A percentile compares a stretch with the other conserved stretches of the same genome.
phyloP scores from a whole-genome alignment of 768 basidiomycete species.

The Serpula lacrymans region DNA sequence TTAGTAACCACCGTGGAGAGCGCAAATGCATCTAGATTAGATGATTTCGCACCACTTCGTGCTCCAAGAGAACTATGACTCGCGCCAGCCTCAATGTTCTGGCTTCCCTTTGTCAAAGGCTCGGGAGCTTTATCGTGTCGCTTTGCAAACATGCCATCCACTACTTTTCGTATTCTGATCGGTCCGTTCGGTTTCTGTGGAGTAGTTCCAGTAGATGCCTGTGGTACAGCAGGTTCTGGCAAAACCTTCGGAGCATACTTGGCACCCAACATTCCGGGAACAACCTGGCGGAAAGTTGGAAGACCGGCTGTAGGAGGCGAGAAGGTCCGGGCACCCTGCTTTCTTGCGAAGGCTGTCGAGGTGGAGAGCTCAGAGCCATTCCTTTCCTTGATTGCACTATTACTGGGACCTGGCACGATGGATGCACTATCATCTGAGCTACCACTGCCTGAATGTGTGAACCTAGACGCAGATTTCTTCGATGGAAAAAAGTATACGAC shows the following conservation, averaged over 20 bases:
- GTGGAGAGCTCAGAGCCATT: slow-evolving; percentile 1
- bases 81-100: too few relatives aligned
- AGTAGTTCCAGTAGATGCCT: slow-evolving; percentile 11
- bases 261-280: slow-evolving; percentile 28
- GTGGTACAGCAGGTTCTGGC: slow-evolving; percentile 8
- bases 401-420: slow-evolving; percentile 6
- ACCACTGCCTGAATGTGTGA: slow-evolving; percentile 8
- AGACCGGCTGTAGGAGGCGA: slow-evolving; percentile 21
- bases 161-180: slow-evolving; percentile 37
- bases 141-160: slow-evolving; percentile 32
- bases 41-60: too few relatives aligned
- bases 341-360: slow-evolving; percentile 29
- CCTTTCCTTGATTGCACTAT: slow-evolving; percentile 1
- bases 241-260: slow-evolving; percentile 25
- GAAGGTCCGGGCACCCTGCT: slow-evolving; percentile 15
- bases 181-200: slow-evolving; percentile 21
- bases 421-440: slow-evolving; percentile 8
- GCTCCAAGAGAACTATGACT: too few relatives aligned
- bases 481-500: background rate
- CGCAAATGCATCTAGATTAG: too few relatives aligned
- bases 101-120: too few relatives aligned
- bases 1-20: too few relatives aligned
- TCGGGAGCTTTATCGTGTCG: too few relatives aligned
- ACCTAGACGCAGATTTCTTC: slow-evolving; percentile 13
- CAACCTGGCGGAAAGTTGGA: slow-evolving; percentile 33